Evolutionary conservation across 257 asterid genomes (phyloP).

Genomic region (Lantana camara): DNA sequence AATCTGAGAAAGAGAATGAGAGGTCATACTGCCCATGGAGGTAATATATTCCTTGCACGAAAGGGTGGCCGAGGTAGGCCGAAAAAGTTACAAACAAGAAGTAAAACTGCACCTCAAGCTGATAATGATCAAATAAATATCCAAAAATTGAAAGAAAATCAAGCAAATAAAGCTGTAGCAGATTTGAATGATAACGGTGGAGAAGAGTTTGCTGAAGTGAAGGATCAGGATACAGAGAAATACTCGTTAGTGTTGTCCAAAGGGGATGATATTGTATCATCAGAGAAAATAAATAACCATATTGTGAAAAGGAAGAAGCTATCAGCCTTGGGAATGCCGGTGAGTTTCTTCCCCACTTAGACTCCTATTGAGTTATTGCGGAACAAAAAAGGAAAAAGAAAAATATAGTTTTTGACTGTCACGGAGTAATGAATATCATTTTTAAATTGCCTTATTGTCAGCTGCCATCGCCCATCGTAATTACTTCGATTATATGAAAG

Average conservation of each 20-base stretch:
- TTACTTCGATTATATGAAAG: too few species aligned
- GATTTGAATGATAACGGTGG: not conserved
- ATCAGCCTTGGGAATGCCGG: conserved; percentile 30
- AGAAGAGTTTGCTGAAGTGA: not conserved
- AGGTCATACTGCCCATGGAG: conserved; percentile 14
- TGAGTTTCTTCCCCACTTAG: conserved; percentile 31
- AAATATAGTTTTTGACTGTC: not conserved
- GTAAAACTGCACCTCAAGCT: not conserved
- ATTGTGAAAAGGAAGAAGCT: conserved; percentile 22
- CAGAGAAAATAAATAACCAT: conserved; percentile 16
- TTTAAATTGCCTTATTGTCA: conserved; percentile 11
- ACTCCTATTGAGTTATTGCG: conserved; percentile 17
- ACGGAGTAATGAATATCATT: conserved; percentile 19
- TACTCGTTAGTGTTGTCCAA: not conserved
- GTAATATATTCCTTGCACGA: not conserved
- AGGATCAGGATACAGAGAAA: conserved; percentile 5
- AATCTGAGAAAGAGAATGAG: not conserved
- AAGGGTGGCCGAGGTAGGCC: conserved; percentile 7
- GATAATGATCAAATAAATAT: not conserved
- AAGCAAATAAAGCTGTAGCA: not conserved
- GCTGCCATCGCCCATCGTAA: too few species aligned
- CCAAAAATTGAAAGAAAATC: not conserved
- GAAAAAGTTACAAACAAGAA: not conserved
- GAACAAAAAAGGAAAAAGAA: not conserved
- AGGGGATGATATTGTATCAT: not conserved